These are phyloP conservation scores for Trichoderma lentiforme DNA, from an alignment of 2,329 filamentous ascomycete genomes.

Conservation along the genomic window DNA sequence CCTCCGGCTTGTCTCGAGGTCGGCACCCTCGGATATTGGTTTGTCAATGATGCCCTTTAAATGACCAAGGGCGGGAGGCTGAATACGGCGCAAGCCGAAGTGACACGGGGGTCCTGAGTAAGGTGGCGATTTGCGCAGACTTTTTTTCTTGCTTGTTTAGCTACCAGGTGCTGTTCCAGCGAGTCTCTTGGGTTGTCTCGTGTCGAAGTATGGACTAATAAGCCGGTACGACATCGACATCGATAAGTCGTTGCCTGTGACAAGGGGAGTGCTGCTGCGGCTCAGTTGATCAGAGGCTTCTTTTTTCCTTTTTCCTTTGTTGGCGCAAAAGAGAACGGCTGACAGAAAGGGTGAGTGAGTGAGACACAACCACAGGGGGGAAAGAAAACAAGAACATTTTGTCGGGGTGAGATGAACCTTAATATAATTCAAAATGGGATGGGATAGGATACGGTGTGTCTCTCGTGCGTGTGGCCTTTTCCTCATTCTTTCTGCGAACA, in stretches of 20 bases:
- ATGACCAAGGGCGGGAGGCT: neutral
- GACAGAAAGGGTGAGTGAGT: neutral
- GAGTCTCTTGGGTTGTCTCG: slow-evolving; percentile 8
- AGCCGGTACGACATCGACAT: slow-evolving; percentile 11
- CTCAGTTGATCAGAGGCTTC: neutral
- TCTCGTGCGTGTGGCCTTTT: slow-evolving; percentile 9
- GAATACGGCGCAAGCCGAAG: slow-evolving; percentile 5
- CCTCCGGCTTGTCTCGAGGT: neutral
- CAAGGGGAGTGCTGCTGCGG: neutral
- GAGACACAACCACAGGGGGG: neutral
- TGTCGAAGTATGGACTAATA: neutral
- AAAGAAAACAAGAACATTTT: neutral
- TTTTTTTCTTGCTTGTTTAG: neutral
- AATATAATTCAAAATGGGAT: slow-evolving; percentile 19
- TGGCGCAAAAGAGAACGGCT: neutral
- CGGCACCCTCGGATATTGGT: slow-evolving; percentile 13
- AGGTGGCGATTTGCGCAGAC: neutral
- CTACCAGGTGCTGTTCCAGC: neutral
- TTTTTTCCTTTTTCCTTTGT: neutral
- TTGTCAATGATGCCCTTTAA: neutral
- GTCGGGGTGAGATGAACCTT: slow-evolving; percentile 18
- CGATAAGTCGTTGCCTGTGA: slow-evolving; percentile 1
- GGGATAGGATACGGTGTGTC: slow-evolving; percentile 3
- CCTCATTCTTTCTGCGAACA: neutral
- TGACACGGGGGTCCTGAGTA: neutral